Evolutionary conservation across 345 rosid species (phyloP), one percentile per base, ranked within the genome.

Genomic region (Arabidopsis arenosa): DNA sequence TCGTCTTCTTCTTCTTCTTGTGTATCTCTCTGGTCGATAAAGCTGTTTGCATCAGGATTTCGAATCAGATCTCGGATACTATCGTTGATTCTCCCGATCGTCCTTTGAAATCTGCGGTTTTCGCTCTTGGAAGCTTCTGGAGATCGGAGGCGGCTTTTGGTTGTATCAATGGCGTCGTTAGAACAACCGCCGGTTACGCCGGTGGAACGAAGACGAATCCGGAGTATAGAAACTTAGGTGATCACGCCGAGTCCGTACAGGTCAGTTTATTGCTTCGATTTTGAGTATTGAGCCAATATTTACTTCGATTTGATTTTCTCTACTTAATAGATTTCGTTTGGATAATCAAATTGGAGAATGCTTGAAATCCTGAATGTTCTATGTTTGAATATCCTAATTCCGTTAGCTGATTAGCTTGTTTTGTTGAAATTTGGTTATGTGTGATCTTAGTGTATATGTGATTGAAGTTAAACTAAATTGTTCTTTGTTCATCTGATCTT

Each of bases 71-170:
- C 83, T 76, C 90, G 0, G 79, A 77, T 28, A 4, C 82, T 28
- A 14, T 74, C 6, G 64, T 36, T 15, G 84, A 81, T 35, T 77
- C 80, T 2, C 79, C 88, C 2, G 84, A 80, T 51, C 88, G 59
- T 5, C 85, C 82, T 0, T 56, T 79, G 4, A 86, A 81, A 68
- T 79, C 81, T 0, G 97, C 99, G 10, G 92, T 92, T 51, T 92
- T 92, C 41, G 83, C 99, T 15, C 90, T 92, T 3, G 97, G 99
- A 1, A 84, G 99, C 86, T 94, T 94, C 90, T 94, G 89, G 99
- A 81, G 99, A 82, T 92, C 97, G 26, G 99, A 94, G 62, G 90
- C 99, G 2, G 90, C 84, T 5, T 94, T 94, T 73, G 97, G 99
- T 0, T 94, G 99, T 84, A 75, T 89, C 53, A 56, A 85, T 18